A percentile compares a stretch with the other conserved stretches of the same genome.
These are phyloP conservation scores for Pelargonium exstipulatum DNA, from an alignment of 441 rosid genomes.

Conservation along the genomic window DNA sequence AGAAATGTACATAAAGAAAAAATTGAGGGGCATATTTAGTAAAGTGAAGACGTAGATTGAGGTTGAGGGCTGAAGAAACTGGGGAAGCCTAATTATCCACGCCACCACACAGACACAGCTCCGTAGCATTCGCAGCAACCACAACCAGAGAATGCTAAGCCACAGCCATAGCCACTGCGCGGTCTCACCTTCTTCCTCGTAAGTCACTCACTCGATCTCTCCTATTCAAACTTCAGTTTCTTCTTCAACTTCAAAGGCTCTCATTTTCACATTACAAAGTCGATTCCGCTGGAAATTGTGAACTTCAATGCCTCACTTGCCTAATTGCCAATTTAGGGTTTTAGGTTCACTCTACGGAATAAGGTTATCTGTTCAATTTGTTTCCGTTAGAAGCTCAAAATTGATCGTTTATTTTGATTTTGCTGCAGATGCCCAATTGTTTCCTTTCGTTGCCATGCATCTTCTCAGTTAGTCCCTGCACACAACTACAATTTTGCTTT, in stretches of 20 bases:
- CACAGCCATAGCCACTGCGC: constrained; percentile 15
- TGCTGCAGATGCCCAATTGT: constrained; percentile 40
- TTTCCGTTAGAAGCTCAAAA: not conserved
- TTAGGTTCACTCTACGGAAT: not conserved
- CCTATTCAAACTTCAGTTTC: not conserved
- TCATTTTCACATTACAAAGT: not conserved
- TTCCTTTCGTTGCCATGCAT: constrained; percentile 29
- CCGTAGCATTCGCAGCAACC: not conserved
- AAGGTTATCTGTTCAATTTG: too few species aligned
- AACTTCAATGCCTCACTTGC: not conserved
- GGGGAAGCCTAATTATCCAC: not conserved
- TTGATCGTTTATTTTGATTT: constrained; percentile 1
- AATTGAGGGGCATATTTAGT: too few species aligned
- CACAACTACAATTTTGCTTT: constrained; percentile 27
- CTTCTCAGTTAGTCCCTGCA: constrained; percentile 33
- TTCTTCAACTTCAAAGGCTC: constrained; percentile 3
- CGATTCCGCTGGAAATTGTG: not conserved
- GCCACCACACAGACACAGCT: constrained; percentile 5
- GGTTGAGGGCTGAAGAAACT: not conserved
- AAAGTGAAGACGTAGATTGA: too few species aligned
- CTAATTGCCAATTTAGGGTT: not conserved
- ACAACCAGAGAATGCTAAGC: constrained; percentile 21
- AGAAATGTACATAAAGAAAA: too few species aligned
- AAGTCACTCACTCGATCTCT: not conserved
- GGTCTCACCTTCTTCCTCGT: constrained; percentile 7